Evolutionary conservation across 2,329 filamentous ascomycete species (phyloP), one percentile per base, ranked within the genome.

Genomic region (Diaporthe destruens): DNA sequence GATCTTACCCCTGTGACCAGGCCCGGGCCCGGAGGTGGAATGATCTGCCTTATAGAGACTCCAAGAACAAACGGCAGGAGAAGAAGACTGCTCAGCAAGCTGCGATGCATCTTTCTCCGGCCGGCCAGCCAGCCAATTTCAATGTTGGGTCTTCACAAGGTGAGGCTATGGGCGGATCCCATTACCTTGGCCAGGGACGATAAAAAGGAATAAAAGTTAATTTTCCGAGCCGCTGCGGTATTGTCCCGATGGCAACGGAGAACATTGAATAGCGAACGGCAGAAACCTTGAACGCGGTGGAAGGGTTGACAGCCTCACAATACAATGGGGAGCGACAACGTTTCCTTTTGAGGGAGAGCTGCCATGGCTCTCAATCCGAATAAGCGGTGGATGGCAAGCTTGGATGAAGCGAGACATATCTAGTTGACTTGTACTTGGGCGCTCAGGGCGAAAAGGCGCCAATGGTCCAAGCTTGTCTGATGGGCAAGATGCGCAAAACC

Each of bases 381-480:
- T 39, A 25, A 25, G 61, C 44, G 29, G 61, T 51, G 59, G 42
- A 65, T 36, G 44, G 23, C 47, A 65, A 65, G 36, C 61, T 65
- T 44, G 61, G 61, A 65, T 36, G 61, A 65, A 65, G 25, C 44
- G 61, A 65, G 44, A 65, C 61, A 65, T 65, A 25, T 65, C 44
- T 51, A 51, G 12, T 36, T 16, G 6, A 29, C 56, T 61, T 44
- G 36, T 23, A 23, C 39, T 14, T 51, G 20, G 61, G n/a, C 44
- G 44, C 36, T 49, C 14, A 32, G 7, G 20, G 61, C 8, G 29
- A 65, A 49, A 51, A 34, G 61, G 61, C 44, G 61, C 14, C 34
- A 18, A 25, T 65, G 61, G 61, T 51, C 61, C 61, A 65, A 65
- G 61, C 61, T 51, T 29, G 16, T 36, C 44, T 36, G 61, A 65